phyloP scores from a whole-genome alignment of 331 rosid species.

The Acacia pycnantha region DNA sequence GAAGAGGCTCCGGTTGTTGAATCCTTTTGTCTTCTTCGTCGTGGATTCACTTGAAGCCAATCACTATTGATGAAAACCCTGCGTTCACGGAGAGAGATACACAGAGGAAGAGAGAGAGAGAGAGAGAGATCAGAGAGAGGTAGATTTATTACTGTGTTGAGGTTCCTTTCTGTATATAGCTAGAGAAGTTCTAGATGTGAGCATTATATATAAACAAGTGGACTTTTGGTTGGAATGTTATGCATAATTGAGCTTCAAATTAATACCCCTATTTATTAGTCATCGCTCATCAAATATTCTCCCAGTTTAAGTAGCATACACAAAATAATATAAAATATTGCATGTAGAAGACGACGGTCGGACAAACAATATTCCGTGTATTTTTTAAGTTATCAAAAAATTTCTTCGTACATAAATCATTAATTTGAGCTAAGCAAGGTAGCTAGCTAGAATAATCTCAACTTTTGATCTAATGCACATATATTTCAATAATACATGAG shows the following conservation, averaged over 20 bases:
- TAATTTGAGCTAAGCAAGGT: not conserved
- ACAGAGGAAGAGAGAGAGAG: not conserved
- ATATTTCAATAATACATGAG: not conserved
- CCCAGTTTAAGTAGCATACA: not conserved
- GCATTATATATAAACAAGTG: not conserved
- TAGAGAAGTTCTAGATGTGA: not conserved
- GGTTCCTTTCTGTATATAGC: not conserved
- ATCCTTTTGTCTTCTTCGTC: conserved; percentile 16
- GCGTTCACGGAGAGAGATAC: not conserved
- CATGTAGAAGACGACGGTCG: conserved; percentile 22
- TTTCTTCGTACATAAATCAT: not conserved
- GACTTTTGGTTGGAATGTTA: conserved; percentile 23
- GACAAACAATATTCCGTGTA: conserved; percentile 5
- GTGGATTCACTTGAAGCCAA: conserved; percentile 9
- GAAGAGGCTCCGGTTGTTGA: not conserved
- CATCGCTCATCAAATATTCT: conserved; percentile 27
- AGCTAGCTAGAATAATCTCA: conserved; percentile 3
- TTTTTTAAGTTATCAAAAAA: not conserved
- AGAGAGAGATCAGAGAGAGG: not conserved
- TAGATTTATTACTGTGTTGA: not conserved
- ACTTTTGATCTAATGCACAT: not conserved
- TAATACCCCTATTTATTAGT: not conserved
- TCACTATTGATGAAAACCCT: conserved; percentile 14
- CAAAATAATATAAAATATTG: not conserved
- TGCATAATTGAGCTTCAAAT: conserved; percentile 7